Evolutionary conservation across 371 early-diverging fungal species (phyloP).

Genomic region (Basidiobolus meristosporus): DNA sequence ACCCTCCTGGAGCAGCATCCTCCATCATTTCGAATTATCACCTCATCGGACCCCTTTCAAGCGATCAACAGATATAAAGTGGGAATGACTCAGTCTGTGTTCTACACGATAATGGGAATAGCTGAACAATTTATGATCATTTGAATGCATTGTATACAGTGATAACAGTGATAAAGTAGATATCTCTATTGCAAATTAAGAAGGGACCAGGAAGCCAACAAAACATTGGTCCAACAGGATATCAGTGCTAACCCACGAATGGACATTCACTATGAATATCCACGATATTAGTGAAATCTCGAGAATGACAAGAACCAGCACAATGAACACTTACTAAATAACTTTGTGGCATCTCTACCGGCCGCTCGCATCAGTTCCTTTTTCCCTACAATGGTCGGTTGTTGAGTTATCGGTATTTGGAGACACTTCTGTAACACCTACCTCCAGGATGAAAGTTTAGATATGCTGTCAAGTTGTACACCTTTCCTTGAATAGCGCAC

Average conservation of each 20-base stretch:
- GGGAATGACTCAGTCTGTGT: too few relatives aligned
- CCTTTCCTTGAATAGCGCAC: slow-evolving; percentile 82
- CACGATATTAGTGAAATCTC: background rate
- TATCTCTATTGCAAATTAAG: too few relatives aligned
- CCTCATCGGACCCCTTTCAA: too few relatives aligned
- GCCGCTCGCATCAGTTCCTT: slow-evolving; percentile 82
- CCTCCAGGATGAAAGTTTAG: slow-evolving; percentile 95
- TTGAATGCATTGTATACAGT: too few relatives aligned
- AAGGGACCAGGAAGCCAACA: slow-evolving; percentile 60
- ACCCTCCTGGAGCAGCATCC: too few relatives aligned
- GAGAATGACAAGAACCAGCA: background rate
- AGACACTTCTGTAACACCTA: slow-evolving; percentile 3
- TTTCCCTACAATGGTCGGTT: slow-evolving; percentile 10
- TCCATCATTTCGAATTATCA: too few relatives aligned
- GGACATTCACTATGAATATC: slow-evolving; percentile 39
- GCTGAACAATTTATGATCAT: too few relatives aligned
- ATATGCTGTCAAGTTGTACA: slow-evolving; percentile 90
- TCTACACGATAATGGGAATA: too few relatives aligned
- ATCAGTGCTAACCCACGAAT: slow-evolving; percentile 89
- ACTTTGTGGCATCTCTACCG: slow-evolving; percentile 83
- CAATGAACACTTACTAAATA: slow-evolving; percentile 46
- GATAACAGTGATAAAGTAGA: too few relatives aligned
- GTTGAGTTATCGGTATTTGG: background rate
- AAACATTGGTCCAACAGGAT: slow-evolving; percentile 62
- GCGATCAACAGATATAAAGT: too few relatives aligned